Evolutionary conservation across 2,329 filamentous ascomycete species (phyloP).

Genomic region (Hypoxylon sp.): DNA sequence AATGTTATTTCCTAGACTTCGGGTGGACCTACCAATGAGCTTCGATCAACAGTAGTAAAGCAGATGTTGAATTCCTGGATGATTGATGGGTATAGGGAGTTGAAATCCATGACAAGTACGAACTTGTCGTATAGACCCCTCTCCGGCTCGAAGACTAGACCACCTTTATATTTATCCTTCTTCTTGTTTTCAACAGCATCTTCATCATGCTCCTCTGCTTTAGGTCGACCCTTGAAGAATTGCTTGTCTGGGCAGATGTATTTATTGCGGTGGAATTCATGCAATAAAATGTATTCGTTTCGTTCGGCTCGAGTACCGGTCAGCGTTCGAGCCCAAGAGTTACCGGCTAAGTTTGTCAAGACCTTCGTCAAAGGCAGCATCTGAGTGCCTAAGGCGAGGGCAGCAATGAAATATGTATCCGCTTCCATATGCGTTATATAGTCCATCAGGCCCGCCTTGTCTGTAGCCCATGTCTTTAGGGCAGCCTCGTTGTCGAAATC

Average conservation of each 20-base stretch:
- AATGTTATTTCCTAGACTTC: neutral
- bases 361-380: slow-evolving; percentile 95
- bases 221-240: slow-evolving; percentile 80
- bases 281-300: slow-evolving; percentile 98
- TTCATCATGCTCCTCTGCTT: slow-evolving; percentile 78
- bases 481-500: slow-evolving; percentile 92
- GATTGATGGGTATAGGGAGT: slow-evolving; percentile 97
- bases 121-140: slow-evolving; percentile 99
- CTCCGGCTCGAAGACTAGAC: slow-evolving; percentile 97
- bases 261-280: slow-evolving; percentile 96
- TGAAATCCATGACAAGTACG: slow-evolving; percentile 99
- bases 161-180: slow-evolving; percentile 99
- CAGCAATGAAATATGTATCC: slow-evolving; percentile 96
- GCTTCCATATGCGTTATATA: slow-evolving; percentile 95
- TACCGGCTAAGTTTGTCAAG: slow-evolving; percentile 94
- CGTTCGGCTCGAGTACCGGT: slow-evolving; percentile 96
- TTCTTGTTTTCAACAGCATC: slow-evolving; percentile 85
- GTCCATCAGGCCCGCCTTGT: slow-evolving; percentile 89
- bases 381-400: slow-evolving; percentile 88
- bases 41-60: slow-evolving; percentile 94
- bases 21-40: slow-evolving; percentile 71
- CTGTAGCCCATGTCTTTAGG: slow-evolving; percentile 87
- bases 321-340: slow-evolving; percentile 96
- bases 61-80: slow-evolving; percentile 99
- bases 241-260: slow-evolving; percentile 98